phyloP scores from a whole-genome alignment of 2,329 filamentous ascomycete genomes.

The Cucurbitaria berberidis region DNA sequence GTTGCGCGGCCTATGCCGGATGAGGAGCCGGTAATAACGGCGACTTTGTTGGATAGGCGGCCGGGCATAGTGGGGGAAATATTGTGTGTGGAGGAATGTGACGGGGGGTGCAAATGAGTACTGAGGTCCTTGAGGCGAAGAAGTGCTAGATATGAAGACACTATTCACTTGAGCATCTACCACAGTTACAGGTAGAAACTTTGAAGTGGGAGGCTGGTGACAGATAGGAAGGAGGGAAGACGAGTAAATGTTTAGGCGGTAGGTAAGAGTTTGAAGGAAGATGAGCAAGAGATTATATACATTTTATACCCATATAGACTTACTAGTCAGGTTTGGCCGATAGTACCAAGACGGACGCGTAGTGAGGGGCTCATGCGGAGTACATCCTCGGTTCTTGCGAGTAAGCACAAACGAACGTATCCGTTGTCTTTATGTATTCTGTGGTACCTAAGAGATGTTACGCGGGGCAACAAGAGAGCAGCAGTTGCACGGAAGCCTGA shows the following conservation, averaged over 20 bases:
- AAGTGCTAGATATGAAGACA: background rate
- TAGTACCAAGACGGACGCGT: background rate
- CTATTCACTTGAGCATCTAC: background rate
- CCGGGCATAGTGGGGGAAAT: constrained; percentile 18
- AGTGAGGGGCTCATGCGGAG: constrained; percentile 10
- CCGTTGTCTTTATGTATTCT: background rate
- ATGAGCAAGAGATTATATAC: background rate
- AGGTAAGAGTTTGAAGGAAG: background rate
- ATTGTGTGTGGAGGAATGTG: background rate
- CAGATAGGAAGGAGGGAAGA: background rate
- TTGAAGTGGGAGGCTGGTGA: background rate
- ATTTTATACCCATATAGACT: too few species aligned
- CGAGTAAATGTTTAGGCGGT: background rate
- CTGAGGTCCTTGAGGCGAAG: background rate
- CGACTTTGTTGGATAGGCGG: constrained; percentile 38
- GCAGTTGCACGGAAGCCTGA: background rate
- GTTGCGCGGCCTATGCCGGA: constrained; percentile 46
- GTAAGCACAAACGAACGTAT: background rate
- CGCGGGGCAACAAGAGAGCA: background rate
- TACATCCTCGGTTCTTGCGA: constrained; percentile 13
- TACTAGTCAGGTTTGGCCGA: background rate
- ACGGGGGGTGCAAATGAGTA: background rate
- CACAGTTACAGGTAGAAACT: background rate
- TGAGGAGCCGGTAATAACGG: constrained; percentile 44
- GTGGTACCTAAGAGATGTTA: background rate